phyloP scores from a whole-genome alignment of 2,329 filamentous ascomycete species.

The Fusarium tupiense region DNA sequence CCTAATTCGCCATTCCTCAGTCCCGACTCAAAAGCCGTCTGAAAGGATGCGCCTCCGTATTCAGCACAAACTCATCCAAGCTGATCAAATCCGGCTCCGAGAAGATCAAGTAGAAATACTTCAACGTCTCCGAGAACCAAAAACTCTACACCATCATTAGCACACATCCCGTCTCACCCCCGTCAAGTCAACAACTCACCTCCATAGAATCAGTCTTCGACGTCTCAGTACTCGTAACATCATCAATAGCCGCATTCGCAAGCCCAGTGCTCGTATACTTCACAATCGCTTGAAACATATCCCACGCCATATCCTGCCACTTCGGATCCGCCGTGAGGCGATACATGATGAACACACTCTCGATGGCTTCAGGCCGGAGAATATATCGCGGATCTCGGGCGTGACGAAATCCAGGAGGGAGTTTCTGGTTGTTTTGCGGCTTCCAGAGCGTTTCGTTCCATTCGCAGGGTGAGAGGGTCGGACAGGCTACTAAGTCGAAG shows the following conservation, averaged over 20 bases:
- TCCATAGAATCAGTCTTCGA: slow-evolving; percentile 69
- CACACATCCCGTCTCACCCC: background rate
- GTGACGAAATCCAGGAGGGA: slow-evolving; percentile 70
- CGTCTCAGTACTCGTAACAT: slow-evolving; percentile 50
- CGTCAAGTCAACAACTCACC: slow-evolving; percentile 42
- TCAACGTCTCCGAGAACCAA: slow-evolving; percentile 78
- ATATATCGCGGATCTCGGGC: slow-evolving; percentile 60
- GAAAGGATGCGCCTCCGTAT: slow-evolving; percentile 62
- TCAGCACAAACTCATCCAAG: slow-evolving; percentile 74
- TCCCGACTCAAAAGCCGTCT: background rate
- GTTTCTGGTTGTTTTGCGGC: background rate
- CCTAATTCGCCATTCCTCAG: too few relatives aligned
- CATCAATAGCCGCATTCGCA: slow-evolving; percentile 59
- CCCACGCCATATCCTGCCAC: slow-evolving; percentile 62
- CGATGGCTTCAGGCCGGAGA: slow-evolving; percentile 61
- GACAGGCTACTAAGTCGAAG: slow-evolving; percentile 58
- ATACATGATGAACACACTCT: slow-evolving; percentile 61
- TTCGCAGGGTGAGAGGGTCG: slow-evolving; percentile 46
- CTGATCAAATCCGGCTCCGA: slow-evolving; percentile 70
- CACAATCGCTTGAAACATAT: slow-evolving; percentile 60
- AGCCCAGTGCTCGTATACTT: slow-evolving; percentile 57
- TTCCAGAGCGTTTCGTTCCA: slow-evolving; percentile 31
- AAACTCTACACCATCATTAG: slow-evolving; percentile 63
- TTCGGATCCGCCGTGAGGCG: slow-evolving; percentile 59
- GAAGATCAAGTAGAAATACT: slow-evolving; percentile 80